Base-by-base conservation (phyloP, 306 rosid species). In the Abrus pulchellus region DNA sequence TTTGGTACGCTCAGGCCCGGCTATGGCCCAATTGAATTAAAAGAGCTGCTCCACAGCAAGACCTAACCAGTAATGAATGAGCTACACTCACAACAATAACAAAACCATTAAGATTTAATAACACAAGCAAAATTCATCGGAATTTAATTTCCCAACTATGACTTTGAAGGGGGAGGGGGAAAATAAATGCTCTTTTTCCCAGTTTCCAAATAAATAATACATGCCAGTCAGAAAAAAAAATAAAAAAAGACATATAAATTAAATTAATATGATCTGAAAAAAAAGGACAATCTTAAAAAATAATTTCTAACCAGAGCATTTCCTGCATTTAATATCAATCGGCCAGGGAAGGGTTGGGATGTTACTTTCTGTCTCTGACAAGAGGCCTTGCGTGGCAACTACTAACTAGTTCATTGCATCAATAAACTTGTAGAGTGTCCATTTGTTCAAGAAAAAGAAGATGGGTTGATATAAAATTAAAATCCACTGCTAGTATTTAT, bases 1-100 rank as follows among this genome's bases (percentile, higher is more conserved):
- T 75, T 86, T 80, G 89, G 89, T 80, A 71, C 77, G n/a, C 3
- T 49, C 1, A 79, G 86, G 82, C 73, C 84, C 82, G 4, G 33
- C 68, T 43, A 43, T 75, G 86, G 82, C 83, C 87, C 89, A 50
- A 75, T 0, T 77, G 1, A 48, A 66, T 82, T 77, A 50, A 77
- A 71, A 59, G 33, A 48, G 38, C 56, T 53, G 52, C 32, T 63
- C 54, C 61, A 68, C 62, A 62, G 43, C 63, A 38, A 40, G 28
- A 83, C 79, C 75, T 52, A 77, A 83, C 27, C 5, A 71, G 53
- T 50, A 43, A 55, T 64, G 12, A 60, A 57, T 57, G 80, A 33
- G 48, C 80, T 33, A 44, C 56, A 48, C 5, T 48, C 2, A 10
- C 29, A 49, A 47, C 57, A 5, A 10, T 56, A 49, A 47, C 57